Conservation (phyloP, 2,329 filamentous ascomycete species). For the Decorospora gaudefroyi region DNA sequence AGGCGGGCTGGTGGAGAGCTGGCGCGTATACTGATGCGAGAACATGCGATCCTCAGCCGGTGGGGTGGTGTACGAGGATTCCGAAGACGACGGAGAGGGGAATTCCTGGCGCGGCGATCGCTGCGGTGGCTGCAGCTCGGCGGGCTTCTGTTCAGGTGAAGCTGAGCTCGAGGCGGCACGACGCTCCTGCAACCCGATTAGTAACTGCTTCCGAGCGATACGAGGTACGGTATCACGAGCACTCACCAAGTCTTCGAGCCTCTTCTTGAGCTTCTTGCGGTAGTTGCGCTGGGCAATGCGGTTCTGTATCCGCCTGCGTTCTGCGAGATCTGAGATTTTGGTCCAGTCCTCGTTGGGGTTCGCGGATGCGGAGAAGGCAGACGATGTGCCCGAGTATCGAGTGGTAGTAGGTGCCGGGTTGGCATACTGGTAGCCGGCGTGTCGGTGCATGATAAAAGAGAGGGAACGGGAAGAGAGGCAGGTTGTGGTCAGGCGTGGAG, state of each 20-base stretch:
- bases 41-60: conserved; percentile 72
- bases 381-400: conserved; percentile 81
- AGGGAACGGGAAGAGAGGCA: conserved; percentile 13
- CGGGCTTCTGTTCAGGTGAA: conserved; percentile 63
- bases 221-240: conserved; percentile 11
- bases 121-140: conserved; percentile 54
- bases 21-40: conserved; percentile 66
- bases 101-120: conserved; percentile 46
- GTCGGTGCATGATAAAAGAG: conserved; percentile 50
- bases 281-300: conserved; percentile 97
- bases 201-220: conserved; percentile 19
- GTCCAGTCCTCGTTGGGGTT: conserved; percentile 99
- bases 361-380: conserved; percentile 90
- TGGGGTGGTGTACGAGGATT: conserved; percentile 51
- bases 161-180: conserved; percentile 68
- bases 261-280: conserved; percentile 92
- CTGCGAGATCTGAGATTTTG: conserved; percentile 95
- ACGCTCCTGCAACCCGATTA: conserved; percentile 59
- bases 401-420: conserved; percentile 48
- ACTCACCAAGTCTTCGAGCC: conserved; percentile 71
- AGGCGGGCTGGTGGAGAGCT: conserved; percentile 72
- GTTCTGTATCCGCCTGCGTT: conserved; percentile 93
- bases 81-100: conserved; percentile 45
- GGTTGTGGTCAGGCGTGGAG: conserved; percentile 17
- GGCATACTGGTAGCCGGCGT: conserved; percentile 52